Base-by-base conservation (phyloP, 225 moss, liverwort and hornwort species). In the Lunularia cruciata region DNA sequence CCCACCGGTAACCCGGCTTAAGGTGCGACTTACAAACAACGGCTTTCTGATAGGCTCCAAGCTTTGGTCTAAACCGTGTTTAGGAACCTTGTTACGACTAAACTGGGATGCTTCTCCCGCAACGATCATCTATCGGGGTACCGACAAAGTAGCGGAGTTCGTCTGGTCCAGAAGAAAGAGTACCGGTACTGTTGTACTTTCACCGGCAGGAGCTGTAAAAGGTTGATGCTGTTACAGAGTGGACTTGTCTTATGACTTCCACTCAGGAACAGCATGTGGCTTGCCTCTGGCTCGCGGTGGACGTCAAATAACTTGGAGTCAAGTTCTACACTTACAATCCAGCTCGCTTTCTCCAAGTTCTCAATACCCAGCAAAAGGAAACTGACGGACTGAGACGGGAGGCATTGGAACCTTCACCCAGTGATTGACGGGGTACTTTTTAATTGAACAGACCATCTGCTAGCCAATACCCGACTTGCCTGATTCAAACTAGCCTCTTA, bases 101-200 rank as follows among this genome's bases (percentile, higher is more conserved):
- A 57, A 57, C 33, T 30, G 0, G 51, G 51, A 19, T 15, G 18
- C 9, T 5, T 3, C 18, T 26, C 15, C 9, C 61, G 3, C 37
- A 40, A 63, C 62, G 62, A 40, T 42, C 39, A 42, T 11, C 42
- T 61, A 14, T 23, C 8, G 20, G 43, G 13, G 11, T 40, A 23
- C 39, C 40, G 39, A 63, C 62, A 63, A 63, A 43, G 42, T 42
- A 35, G 40, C 22, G 36, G 60, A 43, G 30, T 0, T n/a, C n/a
- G n/a, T n/a, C n/a, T n/a, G n/a, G n/a, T n/a, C n/a, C n/a, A n/a
- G n/a, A n/a, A n/a, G n/a, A n/a, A n/a, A n/a, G n/a, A n/a, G n/a
- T n/a, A n/a, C n/a, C n/a, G n/a, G n/a, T n/a, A n/a, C n/a, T n/a
- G n/a, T n/a, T n/a, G n/a, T n/a, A n/a, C n/a, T n/a, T n/a, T n/a